phyloP scores from a whole-genome alignment of 1,284 basidiomycete genomes.

The Hemileia vastatrix region DNA sequence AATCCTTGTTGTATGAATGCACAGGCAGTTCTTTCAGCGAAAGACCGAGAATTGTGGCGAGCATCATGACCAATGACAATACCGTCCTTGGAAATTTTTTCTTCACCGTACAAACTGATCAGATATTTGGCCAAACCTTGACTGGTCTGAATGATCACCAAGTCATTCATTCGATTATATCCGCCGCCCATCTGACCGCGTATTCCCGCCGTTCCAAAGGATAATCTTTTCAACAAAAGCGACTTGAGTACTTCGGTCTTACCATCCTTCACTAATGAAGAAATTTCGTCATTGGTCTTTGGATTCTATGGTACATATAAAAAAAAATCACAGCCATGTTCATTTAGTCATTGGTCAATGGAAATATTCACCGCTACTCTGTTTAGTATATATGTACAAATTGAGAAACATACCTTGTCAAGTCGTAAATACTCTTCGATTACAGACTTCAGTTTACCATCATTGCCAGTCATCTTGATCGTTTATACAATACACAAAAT shows the following conservation, averaged over 20 bases:
- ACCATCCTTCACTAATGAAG: constrained; percentile 49
- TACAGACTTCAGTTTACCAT: too few relatives aligned
- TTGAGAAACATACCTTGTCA: too few relatives aligned
- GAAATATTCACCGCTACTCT: too few relatives aligned
- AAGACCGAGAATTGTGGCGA: constrained; percentile 61
- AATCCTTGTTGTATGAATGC: constrained; percentile 58
- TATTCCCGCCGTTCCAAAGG: constrained; percentile 80
- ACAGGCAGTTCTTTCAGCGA: constrained; percentile 62
- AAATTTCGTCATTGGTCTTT: constrained; percentile 53
- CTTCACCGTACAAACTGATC: constrained; percentile 56
- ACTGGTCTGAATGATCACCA: constrained; percentile 68
- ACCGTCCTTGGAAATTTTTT: constrained; percentile 54
- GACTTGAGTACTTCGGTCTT: constrained; percentile 52
- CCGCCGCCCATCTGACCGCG: constrained; percentile 87
- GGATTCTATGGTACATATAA: too few relatives aligned
- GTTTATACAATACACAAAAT: too few relatives aligned
- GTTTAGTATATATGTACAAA: too few relatives aligned
- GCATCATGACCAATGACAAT: constrained; percentile 74
- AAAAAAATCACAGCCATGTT: too few relatives aligned
- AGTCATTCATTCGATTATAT: constrained; percentile 72
- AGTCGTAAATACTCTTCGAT: too few relatives aligned
- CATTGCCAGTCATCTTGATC: too few relatives aligned
- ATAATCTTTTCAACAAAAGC: constrained; percentile 60
- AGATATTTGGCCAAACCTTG: too few relatives aligned
- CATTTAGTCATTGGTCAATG: too few relatives aligned